Percentiles rank a stretch among this genome's conserved stretches.
Evolutionary conservation across 2,329 filamentous ascomycete species (phyloP).

Genomic region (Neofusicoccum kwambonambiense): DNA sequence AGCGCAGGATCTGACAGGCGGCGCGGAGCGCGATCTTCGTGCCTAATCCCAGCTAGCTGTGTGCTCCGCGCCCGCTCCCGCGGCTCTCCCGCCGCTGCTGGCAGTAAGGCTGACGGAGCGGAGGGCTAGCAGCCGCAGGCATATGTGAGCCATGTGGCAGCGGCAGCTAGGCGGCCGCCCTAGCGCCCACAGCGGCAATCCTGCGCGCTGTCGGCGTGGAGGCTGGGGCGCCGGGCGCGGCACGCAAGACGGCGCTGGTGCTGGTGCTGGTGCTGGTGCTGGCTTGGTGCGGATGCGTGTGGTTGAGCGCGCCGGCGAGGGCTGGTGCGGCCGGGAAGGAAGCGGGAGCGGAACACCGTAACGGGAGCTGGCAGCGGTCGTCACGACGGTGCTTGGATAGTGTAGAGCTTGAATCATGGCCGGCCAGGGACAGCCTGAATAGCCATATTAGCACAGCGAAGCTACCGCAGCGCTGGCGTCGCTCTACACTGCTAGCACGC

Average conservation of each 20-base stretch:
- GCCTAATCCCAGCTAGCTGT: constrained; percentile 15
- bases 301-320: not conserved
- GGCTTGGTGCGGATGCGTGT: not conserved
- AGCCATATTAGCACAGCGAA: not conserved
- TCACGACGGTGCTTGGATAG: not conserved
- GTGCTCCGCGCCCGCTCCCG: constrained; percentile 3
- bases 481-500: not conserved
- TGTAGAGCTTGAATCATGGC: constrained; percentile 6
- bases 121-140: not conserved
- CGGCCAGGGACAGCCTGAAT: not conserved
- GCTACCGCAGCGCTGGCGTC: constrained; percentile 3
- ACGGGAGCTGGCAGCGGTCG: not conserved
- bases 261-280: constrained; percentile 3
- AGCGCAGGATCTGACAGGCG: constrained; percentile 15
- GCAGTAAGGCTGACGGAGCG: constrained; percentile 7
- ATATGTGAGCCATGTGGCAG: not conserved
- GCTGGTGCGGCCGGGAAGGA: constrained; percentile 2
- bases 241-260: not conserved
- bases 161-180: not conserved
- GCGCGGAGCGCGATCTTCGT: not conserved
- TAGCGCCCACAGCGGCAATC: constrained; percentile 1
- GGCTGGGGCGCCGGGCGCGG: not conserved
- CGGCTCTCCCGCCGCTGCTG: constrained; percentile 4
- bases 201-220: constrained; percentile 3
- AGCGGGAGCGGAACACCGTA: not conserved